phyloP scores from a whole-genome alignment of 306 rosid species.

The Echinosophora koreensis region DNA sequence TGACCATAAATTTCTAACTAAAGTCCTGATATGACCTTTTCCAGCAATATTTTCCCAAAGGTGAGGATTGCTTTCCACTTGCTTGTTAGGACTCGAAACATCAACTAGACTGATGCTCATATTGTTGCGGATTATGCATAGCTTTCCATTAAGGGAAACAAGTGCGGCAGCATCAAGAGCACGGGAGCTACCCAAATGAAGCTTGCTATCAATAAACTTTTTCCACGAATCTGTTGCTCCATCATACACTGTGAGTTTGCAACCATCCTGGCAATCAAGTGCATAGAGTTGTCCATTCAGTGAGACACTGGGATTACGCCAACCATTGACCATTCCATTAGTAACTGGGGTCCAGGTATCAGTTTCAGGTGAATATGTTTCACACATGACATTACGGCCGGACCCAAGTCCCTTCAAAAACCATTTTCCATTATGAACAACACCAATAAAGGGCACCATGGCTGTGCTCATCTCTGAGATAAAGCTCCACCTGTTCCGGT shows the following conservation, averaged over 20 bases:
- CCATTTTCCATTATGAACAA: slow-evolving; percentile 90
- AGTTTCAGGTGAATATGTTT: slow-evolving; percentile 86
- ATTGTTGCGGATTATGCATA: slow-evolving; percentile 94
- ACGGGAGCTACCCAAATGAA: slow-evolving; percentile 89
- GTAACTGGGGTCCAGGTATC: slow-evolving; percentile 85
- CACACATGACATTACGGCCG: slow-evolving; percentile 90
- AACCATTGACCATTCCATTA: slow-evolving; percentile 86
- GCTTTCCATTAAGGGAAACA: slow-evolving; percentile 94
- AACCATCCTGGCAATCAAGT: slow-evolving; percentile 91
- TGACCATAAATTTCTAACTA: slow-evolving; percentile 87
- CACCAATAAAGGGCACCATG: slow-evolving; percentile 98
- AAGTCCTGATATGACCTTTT: slow-evolving; percentile 78
- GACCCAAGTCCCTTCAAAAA: slow-evolving; percentile 94
- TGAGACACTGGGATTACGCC: slow-evolving; percentile 97
- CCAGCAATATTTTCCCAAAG: slow-evolving; percentile 98
- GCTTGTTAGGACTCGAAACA: slow-evolving; percentile 71
- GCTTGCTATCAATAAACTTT: slow-evolving; percentile 90
- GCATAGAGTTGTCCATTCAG: slow-evolving; percentile 87
- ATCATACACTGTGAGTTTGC: slow-evolving; percentile 91
- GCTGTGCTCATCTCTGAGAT: slow-evolving; percentile 94
- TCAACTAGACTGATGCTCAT: slow-evolving; percentile 99
- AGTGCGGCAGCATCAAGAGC: slow-evolving; percentile 97
- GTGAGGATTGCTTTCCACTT: slow-evolving; percentile 80
- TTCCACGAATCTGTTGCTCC: slow-evolving; percentile 84
- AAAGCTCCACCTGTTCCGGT: slow-evolving; percentile 86